Base-by-base conservation (phyloP, 1,284 basidiomycete genomes). In the Albatrellus sp. region DNA sequence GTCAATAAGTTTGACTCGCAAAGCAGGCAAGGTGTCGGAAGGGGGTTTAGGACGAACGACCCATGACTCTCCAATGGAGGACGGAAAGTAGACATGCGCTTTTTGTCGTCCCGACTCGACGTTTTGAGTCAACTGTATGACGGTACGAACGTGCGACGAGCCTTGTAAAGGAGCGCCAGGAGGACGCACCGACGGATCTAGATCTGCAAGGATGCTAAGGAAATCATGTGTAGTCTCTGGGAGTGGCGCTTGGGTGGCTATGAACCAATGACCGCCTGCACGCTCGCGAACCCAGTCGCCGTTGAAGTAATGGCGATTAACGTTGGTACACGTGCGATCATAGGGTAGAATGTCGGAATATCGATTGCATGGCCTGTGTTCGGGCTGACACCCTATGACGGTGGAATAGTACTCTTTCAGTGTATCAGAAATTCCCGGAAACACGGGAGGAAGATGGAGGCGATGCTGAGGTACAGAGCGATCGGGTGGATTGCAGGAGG, bases 201-300 rank as follows among this genome's bases (percentile, higher is more conserved):
- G 42, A 30, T 57, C 47, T 7, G 52, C 44, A 50, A 88, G 68
- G 41, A 84, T 59, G 50, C 74, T 82, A 52, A 90, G 72, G 59
- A 89, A 90, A 4, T 81, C 66, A 55, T 90, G 80, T 1, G 72
- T 64, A 0, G 87, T 87, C 37, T 66, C 57, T 1, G 71, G 75
- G 20, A 88, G 62, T 1, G 89, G 86, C 0, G 87, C 88, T 57
- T 90, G 88, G 1, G 83, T 72, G 8, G 87, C 87, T 46, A 91
- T 83, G 82, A 85, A 88, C 75, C 76, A 79, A 54, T 77, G 83
- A 17, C 69, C 72, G 1, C 89, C 83, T 43, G 67, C 71, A 24
- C 69, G 61, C 56, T 91, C 88, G 35, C 71, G 65, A 13, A 90
- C 77, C 81, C 86, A 90, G 54, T 73, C 85, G n/a, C 82, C 88